A percentile compares a stretch with the other conserved stretches of the same genome.
Evolutionary conservation across 1,284 basidiomycete species (phyloP).

Genomic region (Thecaphora thlaspeos): DNA sequence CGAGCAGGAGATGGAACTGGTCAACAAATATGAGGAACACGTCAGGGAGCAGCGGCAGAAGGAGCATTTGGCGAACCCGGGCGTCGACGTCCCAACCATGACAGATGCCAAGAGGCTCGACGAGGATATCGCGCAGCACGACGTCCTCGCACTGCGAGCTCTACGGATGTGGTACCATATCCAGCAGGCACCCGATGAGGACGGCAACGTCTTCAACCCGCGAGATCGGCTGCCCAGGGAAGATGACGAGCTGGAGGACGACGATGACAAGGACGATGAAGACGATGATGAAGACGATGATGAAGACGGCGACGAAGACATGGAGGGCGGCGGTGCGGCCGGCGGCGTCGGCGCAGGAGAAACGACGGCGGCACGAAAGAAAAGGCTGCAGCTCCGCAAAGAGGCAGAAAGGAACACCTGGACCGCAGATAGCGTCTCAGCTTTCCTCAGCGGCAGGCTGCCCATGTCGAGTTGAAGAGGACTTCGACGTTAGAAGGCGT

Average conservation of each 20-base stretch:
- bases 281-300: constrained; percentile 16
- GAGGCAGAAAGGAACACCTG: constrained; percentile 18
- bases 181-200: constrained; percentile 38
- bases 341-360: background rate
- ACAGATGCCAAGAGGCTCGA: constrained; percentile 15
- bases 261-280: constrained; percentile 25
- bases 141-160: constrained; percentile 29
- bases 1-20: constrained; percentile 21
- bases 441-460: constrained; percentile 16
- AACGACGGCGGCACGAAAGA: constrained; percentile 1
- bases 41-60: background rate
- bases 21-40: constrained; percentile 25
- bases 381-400: constrained; percentile 7
- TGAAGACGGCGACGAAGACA: constrained; percentile 17
- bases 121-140: constrained; percentile 32
- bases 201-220: constrained; percentile 40
- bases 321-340: constrained; percentile 12
- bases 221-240: constrained; percentile 24
- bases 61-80: background rate
- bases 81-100: constrained; percentile 2
- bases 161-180: constrained; percentile 43
- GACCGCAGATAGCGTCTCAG: constrained; percentile 20
- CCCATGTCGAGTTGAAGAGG: too few relatives aligned
- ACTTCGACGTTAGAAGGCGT: too few relatives aligned
- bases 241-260: constrained; percentile 12